These are phyloP conservation scores for Ogataea methylovora DNA, from an alignment of 805 yeast genomes.

Conservation along the genomic window DNA sequence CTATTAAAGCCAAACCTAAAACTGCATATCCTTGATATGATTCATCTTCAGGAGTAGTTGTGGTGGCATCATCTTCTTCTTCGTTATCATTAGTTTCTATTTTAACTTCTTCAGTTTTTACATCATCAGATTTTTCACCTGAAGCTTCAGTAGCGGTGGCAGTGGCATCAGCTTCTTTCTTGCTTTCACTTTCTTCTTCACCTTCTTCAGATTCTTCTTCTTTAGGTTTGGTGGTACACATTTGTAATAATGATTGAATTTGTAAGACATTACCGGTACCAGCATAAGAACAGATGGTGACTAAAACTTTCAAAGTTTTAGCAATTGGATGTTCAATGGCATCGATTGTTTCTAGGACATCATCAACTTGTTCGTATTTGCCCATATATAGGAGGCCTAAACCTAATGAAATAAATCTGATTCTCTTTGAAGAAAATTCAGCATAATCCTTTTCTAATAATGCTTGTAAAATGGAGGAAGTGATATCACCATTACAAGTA, in stretches of 20 bases:
- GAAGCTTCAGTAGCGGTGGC: slow-evolving; percentile 20
- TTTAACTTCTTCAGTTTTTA: slow-evolving; percentile 24
- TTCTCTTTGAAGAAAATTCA: slow-evolving; percentile 81
- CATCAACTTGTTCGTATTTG: slow-evolving; percentile 88
- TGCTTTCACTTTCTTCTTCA: slow-evolving; percentile 42
- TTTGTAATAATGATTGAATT: slow-evolving; percentile 84
- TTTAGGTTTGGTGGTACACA: slow-evolving; percentile 68
- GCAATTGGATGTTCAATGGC: slow-evolving; percentile 95
- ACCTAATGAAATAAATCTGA: slow-evolving; percentile 85
- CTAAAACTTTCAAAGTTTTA: slow-evolving; percentile 79
- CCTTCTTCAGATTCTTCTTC: slow-evolving; percentile 53
- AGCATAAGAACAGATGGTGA: slow-evolving; percentile 89
- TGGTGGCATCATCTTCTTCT: slow-evolving; percentile 24
- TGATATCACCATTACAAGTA: slow-evolving; percentile 88
- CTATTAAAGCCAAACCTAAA: slow-evolving; percentile 86
- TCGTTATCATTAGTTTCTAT: slow-evolving; percentile 21
- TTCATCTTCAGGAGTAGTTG: slow-evolving; percentile 38
- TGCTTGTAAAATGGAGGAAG: slow-evolving; percentile 86
- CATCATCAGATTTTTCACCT: slow-evolving; percentile 13
- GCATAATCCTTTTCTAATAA: slow-evolving; percentile 74
- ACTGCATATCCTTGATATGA: slow-evolving; percentile 83
- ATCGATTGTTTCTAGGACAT: slow-evolving; percentile 85
- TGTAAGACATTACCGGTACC: slow-evolving; percentile 97
- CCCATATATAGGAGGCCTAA: slow-evolving; percentile 89
- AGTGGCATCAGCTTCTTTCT: slow-evolving; percentile 25